Conservation (phyloP, 164 flowering plant genomes). For the Tetracentron sinense region DNA sequence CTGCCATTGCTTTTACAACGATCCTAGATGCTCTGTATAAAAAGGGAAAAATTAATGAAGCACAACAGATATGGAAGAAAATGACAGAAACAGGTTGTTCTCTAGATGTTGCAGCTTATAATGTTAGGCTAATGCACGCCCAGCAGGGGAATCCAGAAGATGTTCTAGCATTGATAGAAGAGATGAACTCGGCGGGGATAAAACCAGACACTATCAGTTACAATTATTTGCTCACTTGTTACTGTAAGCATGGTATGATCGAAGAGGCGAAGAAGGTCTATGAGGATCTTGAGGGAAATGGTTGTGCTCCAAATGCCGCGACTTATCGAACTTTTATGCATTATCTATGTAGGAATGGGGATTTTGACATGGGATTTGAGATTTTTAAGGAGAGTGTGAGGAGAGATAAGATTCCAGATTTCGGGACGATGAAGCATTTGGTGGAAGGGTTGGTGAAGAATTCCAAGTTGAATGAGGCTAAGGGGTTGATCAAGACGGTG, state of each 20-base stretch:
- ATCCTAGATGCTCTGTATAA: slow-evolving; percentile 51
- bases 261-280: slow-evolving; percentile 70
- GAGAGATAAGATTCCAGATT: slow-evolving; percentile 58
- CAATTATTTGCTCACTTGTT: slow-evolving; percentile 55
- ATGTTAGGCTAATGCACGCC: slow-evolving; percentile 52
- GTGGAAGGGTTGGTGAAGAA: slow-evolving; percentile 61
- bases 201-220: slow-evolving; percentile 62
- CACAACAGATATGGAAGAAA: slow-evolving; percentile 59
- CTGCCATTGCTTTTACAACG: slow-evolving; percentile 49
- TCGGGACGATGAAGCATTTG: slow-evolving; percentile 46
- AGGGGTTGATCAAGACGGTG: slow-evolving; percentile 41
- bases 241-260: slow-evolving; percentile 52
- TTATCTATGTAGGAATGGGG: slow-evolving; percentile 41
- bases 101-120: slow-evolving; percentile 61
- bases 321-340: slow-evolving; percentile 61
- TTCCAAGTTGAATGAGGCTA: slow-evolving; percentile 45
- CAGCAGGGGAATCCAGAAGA: slow-evolving; percentile 39
- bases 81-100: slow-evolving; percentile 49
- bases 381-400: slow-evolving; percentile 60
- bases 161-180: slow-evolving; percentile 55
- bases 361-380: slow-evolving; percentile 43
- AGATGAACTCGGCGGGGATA: slow-evolving; percentile 52
- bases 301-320: slow-evolving; percentile 60
- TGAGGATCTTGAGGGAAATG: slow-evolving; percentile 38
- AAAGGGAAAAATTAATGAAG: slow-evolving; percentile 50